Percentiles rank a stretch among this genome's conserved stretches.
Conservation (phyloP, 2,329 filamentous ascomycete species). For the Fusarium vanettenii region DNA sequence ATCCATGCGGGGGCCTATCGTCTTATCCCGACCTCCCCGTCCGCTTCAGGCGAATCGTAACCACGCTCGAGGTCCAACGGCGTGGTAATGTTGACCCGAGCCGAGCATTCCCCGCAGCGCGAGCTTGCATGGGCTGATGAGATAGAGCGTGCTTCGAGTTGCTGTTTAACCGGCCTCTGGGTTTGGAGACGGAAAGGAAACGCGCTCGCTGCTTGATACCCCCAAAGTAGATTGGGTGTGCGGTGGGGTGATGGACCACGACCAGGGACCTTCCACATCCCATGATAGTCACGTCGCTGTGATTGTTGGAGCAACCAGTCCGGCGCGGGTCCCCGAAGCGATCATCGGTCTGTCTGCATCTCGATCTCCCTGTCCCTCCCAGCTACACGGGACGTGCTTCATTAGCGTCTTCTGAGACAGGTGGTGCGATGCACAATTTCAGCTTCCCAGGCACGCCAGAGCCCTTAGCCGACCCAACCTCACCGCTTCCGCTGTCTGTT, state of each 20-base stretch:
- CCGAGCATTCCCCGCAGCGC: slow-evolving; percentile 21
- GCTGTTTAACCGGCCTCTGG: neutral
- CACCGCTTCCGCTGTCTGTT: slow-evolving; percentile 35
- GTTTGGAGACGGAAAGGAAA: neutral
- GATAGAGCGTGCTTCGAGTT: neutral
- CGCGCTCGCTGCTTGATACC: neutral
- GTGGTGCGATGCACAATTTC: slow-evolving; percentile 37
- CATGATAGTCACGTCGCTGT: slow-evolving; percentile 10
- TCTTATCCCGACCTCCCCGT: slow-evolving; percentile 18
- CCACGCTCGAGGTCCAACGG: slow-evolving; percentile 26
- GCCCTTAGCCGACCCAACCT: slow-evolving; percentile 19
- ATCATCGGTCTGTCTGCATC: slow-evolving; percentile 36
- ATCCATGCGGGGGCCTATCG: slow-evolving; percentile 33
- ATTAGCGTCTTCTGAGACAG: slow-evolving; percentile 26
- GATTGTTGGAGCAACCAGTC: slow-evolving; percentile 1
- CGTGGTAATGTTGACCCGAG: slow-evolving; percentile 28
- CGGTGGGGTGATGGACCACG: slow-evolving; percentile 1
- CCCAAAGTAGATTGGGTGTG: neutral
- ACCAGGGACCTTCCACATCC: neutral
- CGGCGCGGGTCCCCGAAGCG: slow-evolving; percentile 19
- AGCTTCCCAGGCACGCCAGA: slow-evolving; percentile 34
- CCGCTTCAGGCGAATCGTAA: slow-evolving; percentile 29
- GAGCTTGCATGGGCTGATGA: neutral
- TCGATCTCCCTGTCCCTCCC: slow-evolving; percentile 35
- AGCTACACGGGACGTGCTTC: slow-evolving; percentile 41